Evolutionary conservation across 1,284 basidiomycete genomes (phyloP), one percentile per base, ranked within the genome.

Genomic region (Puccinia triticina): DNA sequence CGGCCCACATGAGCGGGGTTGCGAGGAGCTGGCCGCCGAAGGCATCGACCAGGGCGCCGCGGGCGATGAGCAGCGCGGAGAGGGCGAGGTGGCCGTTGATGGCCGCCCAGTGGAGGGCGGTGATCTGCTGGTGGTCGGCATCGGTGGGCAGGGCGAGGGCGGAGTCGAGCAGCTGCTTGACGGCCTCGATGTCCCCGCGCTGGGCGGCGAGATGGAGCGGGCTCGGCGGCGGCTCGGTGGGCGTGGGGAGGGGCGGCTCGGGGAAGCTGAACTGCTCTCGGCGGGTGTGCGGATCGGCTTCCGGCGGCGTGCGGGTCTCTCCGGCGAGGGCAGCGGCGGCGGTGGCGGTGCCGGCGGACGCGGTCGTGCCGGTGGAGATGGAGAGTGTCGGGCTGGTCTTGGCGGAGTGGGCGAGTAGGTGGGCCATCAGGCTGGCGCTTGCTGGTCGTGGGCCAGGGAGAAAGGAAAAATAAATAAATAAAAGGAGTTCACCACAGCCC

Each of bases 1-100:
- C 95, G 0, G 96, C 96, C 97, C 97, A 99, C 87, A 98, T 96
- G 88, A 99, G 90, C 0, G 97, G 95, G 0, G 95, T 97, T 0
- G 96, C 96, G n/a, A 92, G 90, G 46, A 99, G 90, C 86, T 98
- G 96, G 7, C 97, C 97, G 26, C 97, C 97, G 12, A 94, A 89
- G 7, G 94, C 93, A 85, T 99, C 96, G 21, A 98, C 92, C 76
- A 97, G 93, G 0, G 97, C 96, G n/a, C 95, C 96, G 84, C 93
- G 91, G 84, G 96, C 94, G 37, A 99, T 89, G 14, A 99, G 89
- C 85, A 92, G 93, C 59, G 91, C 90, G 87, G 92, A 94, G 16
- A 85, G 83, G 0, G 59, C 37, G 34, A 94, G 88, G 85, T 96
- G 94, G 0, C 93, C 93, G 85, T 96, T 96, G 86, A 96, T 96